These are phyloP conservation scores for Globisporangium ultimum DNA, from an alignment of 352 stramenopile genomes.

Conservation along the genomic window DNA sequence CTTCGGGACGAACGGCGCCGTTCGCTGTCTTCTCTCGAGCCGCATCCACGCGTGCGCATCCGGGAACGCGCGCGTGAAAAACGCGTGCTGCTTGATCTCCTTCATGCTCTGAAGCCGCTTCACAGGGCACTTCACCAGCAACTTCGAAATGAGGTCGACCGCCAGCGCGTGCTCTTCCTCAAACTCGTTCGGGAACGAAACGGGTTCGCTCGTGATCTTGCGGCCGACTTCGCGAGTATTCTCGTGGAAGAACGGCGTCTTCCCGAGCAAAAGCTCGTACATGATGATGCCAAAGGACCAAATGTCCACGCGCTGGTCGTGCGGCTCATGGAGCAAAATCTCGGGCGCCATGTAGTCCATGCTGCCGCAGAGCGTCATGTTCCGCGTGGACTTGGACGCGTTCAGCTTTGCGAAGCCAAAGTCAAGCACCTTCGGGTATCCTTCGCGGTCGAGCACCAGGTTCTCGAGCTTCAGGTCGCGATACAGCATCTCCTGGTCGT, in stretches of 20 bases:
- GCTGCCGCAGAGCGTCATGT: conserved; percentile 72
- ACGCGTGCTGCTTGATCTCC: conserved; percentile 54
- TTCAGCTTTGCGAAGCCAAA: conserved; percentile 77
- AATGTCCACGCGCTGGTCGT: conserved; percentile 73
- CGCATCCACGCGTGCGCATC: conserved; percentile 32
- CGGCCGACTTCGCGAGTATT: conserved; percentile 78
- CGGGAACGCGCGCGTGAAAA: conserved; percentile 46
- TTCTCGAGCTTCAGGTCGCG: conserved; percentile 92
- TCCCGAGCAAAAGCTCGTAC: conserved; percentile 83
- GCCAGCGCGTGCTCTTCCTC: conserved; percentile 44
- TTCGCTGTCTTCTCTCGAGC: conserved; percentile 34
- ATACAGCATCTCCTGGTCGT: conserved; percentile 70
- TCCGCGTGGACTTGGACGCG: conserved; percentile 44
- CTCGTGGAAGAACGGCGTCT: conserved; percentile 85
- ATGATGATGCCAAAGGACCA: conserved; percentile 86
- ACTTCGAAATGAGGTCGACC: conserved; percentile 51
- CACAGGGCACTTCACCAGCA: conserved; percentile 57
- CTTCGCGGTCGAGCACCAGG: conserved; percentile 77
- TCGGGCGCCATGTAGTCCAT: conserved; percentile 85
- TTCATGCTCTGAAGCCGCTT: conserved; percentile 37
- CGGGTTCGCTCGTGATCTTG: conserved; percentile 58
- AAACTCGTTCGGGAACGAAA: conserved; percentile 71
- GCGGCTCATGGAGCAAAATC: conserved; percentile 51
- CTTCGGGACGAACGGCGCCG: conserved; percentile 62
- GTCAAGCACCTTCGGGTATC: conserved; percentile 86